Conservation (phyloP, 495 filamentous ascomycete species). For the Usnea hakonensis region DNA sequence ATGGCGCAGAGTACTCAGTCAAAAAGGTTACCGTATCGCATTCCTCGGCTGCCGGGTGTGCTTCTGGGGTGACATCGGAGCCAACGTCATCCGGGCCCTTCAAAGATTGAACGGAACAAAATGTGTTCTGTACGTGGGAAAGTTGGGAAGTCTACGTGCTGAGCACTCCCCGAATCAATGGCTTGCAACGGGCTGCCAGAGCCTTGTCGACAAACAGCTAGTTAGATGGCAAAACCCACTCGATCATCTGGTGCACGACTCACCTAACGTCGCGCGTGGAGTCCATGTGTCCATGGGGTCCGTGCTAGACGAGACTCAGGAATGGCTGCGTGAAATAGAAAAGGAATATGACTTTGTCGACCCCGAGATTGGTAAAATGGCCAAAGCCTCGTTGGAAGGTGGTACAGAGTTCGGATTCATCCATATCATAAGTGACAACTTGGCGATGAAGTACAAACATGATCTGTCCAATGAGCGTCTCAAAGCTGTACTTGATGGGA, state of each 20-base stretch:
- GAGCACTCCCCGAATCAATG: constrained; percentile 1
- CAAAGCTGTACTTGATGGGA: not conserved
- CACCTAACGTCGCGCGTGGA: not conserved
- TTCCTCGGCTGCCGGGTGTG: constrained; percentile 19
- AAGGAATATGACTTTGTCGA: constrained; percentile 17
- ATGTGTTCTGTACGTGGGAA: constrained; percentile 17
- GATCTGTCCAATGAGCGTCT: constrained; percentile 19
- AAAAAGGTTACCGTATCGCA: constrained; percentile 11
- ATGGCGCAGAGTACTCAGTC: constrained; percentile 4
- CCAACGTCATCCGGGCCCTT: constrained; percentile 15
- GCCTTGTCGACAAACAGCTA: not conserved
- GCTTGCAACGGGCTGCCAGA: constrained; percentile 11
- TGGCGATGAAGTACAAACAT: constrained; percentile 15
- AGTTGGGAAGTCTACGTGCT: constrained; percentile 15
- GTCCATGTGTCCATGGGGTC: not conserved
- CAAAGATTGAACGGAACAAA: constrained; percentile 11
- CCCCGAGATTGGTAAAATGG: constrained; percentile 21
- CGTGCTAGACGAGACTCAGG: constrained; percentile 18
- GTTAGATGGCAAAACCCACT: not conserved
- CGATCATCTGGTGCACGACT: not conserved
- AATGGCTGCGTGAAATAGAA: constrained; percentile 5
- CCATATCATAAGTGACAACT: constrained; percentile 20
- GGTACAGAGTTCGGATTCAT: constrained; percentile 14
- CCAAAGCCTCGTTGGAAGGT: constrained; percentile 17
- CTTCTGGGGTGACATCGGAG: constrained; percentile 17